Evolutionary conservation across 2,329 filamentous ascomycete species (phyloP).

Genomic region (Podosphaera fusca): DNA sequence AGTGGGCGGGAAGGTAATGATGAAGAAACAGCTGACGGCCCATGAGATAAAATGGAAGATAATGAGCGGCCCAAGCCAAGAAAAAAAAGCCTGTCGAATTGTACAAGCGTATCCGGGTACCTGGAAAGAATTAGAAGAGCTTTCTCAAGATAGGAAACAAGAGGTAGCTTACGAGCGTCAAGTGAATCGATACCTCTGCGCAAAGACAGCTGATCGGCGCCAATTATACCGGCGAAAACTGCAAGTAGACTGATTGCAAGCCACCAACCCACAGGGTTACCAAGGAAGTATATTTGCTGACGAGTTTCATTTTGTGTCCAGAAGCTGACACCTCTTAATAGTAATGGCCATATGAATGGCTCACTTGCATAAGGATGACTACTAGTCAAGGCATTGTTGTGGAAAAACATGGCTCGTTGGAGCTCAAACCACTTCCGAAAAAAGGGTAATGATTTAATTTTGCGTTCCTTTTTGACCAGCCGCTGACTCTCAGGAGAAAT

Average conservation of each 20-base stretch:
- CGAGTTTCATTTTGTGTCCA: conserved; percentile 93
- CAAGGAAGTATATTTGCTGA: conserved; percentile 95
- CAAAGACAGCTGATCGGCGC: conserved; percentile 80
- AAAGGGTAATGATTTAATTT: conserved; percentile 72
- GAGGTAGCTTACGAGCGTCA: conserved; percentile 54
- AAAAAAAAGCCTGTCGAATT: conserved; percentile 99
- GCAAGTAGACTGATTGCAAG: conserved; percentile 76
- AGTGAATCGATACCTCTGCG: conserved; percentile 83
- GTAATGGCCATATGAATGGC: conserved; percentile 93
- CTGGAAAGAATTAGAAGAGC: conserved; percentile 22
- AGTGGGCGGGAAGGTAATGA: conserved; percentile 86
- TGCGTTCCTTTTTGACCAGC: conserved; percentile 48
- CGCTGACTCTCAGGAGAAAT: conserved; percentile 46
- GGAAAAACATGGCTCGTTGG: conserved; percentile 95
- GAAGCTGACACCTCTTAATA: conserved; percentile 92
- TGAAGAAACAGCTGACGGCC: conserved; percentile 93
- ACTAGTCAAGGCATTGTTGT: conserved; percentile 94
- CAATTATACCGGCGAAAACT: conserved; percentile 77
- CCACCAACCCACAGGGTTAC: conserved; percentile 96
- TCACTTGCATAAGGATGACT: conserved; percentile 90
- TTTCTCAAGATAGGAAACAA: not conserved
- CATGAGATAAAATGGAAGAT: conserved; percentile 95
- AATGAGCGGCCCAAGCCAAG: conserved; percentile 91
- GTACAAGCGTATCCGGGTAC: conserved; percentile 80
- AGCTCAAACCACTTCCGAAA: conserved; percentile 88